These are phyloP conservation scores for Coemansia sp. DNA, from an alignment of 192 early-diverging fungal species.

Conservation along the genomic window DNA sequence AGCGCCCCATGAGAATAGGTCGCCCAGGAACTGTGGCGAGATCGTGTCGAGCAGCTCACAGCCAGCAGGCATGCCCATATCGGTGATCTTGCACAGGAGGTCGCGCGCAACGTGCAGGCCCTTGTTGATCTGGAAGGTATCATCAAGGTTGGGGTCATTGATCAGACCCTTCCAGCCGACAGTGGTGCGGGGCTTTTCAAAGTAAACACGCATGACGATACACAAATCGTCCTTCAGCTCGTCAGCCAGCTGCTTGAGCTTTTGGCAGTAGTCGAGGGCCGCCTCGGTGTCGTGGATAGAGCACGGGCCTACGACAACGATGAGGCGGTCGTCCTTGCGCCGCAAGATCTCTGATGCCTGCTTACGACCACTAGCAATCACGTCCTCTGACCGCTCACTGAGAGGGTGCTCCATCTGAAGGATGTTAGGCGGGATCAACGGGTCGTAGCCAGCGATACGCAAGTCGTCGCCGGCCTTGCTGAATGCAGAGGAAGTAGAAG, in stretches of 20 bases:
- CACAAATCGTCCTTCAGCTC: constrained; percentile 72
- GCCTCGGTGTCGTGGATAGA: constrained; percentile 92
- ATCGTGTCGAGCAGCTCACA: constrained; percentile 94
- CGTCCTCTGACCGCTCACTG: constrained; percentile 51
- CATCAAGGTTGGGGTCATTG: constrained; percentile 77
- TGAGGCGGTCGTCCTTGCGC: constrained; percentile 81
- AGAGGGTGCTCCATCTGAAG: constrained; percentile 83
- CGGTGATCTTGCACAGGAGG: constrained; percentile 77
- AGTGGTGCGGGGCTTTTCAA: constrained; percentile 97
- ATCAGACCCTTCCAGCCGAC: constrained; percentile 90
- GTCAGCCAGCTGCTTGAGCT: constrained; percentile 63
- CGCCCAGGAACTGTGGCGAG: constrained; percentile 93
- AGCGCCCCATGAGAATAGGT: constrained; percentile 94
- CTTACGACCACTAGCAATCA: constrained; percentile 59
- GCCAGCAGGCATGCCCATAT: constrained; percentile 82
- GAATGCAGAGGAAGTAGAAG: constrained; percentile 53
- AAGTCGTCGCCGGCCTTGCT: constrained; percentile 74
- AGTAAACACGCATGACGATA: constrained; percentile 96
- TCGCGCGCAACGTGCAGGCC: constrained; percentile 85
- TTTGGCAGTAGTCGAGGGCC: constrained; percentile 81
- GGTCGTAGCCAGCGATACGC: constrained; percentile 83
- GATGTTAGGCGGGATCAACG: constrained; percentile 90
- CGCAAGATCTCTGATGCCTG: constrained; percentile 74
- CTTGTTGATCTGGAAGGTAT: constrained; percentile 94
- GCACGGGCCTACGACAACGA: constrained; percentile 93